phyloP scores from a whole-genome alignment of 2,329 filamentous ascomycete genomes.

The Elsinoe arachidis region DNA sequence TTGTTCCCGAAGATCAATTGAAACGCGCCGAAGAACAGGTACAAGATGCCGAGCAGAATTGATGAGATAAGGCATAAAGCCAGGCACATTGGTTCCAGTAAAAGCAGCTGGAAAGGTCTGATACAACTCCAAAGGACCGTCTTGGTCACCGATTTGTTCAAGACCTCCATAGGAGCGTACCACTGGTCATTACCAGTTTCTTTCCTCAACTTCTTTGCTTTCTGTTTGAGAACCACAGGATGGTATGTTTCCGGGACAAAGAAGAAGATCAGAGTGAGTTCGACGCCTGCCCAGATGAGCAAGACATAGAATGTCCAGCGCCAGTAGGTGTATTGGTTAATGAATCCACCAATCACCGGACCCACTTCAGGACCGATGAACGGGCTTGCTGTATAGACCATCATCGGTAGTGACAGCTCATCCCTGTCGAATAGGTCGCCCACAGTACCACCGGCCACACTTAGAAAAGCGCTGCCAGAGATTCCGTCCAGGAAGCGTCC shows the following conservation, averaged over 20 bases:
- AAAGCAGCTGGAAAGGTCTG: slow-evolving; percentile 66
- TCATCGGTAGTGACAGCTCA: slow-evolving; percentile 72
- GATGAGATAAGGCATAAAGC: slow-evolving; percentile 75
- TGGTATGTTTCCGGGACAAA: slow-evolving; percentile 84
- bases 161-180: slow-evolving; percentile 67
- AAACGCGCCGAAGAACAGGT: slow-evolving; percentile 87
- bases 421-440: slow-evolving; percentile 65
- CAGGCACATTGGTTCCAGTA: slow-evolving; percentile 77
- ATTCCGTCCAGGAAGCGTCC: slow-evolving; percentile 70
- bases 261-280: slow-evolving; percentile 56
- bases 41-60: slow-evolving; percentile 76
- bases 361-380: slow-evolving; percentile 50
- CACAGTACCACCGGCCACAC: slow-evolving; percentile 75
- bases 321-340: slow-evolving; percentile 66
- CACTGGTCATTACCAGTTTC: slow-evolving; percentile 71
- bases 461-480: slow-evolving; percentile 53
- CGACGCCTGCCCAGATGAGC: slow-evolving; percentile 66
- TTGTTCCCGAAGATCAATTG: slow-evolving; percentile 66
- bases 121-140: slow-evolving; percentile 46
- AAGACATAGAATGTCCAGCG: slow-evolving; percentile 79
- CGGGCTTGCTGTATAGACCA: slow-evolving; percentile 51
- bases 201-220: slow-evolving; percentile 60
- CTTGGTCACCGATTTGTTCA: slow-evolving; percentile 55
- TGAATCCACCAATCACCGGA: slow-evolving; percentile 64
- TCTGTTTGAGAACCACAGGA: slow-evolving; percentile 60